These are phyloP conservation scores for Arbutus unedo DNA, from an alignment of 148 eudicot species.

Conservation along the genomic window DNA sequence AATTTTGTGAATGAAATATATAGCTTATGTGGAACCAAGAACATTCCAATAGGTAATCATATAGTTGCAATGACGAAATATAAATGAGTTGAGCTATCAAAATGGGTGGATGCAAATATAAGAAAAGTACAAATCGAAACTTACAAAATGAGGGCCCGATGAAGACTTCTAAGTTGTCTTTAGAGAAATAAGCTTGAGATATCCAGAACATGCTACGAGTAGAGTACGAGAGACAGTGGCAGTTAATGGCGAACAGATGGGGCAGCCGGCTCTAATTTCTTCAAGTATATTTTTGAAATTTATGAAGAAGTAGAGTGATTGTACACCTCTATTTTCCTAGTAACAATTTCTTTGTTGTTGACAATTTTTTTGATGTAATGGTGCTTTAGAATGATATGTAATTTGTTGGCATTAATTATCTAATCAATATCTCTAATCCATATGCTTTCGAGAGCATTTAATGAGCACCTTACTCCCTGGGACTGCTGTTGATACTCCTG, in stretches of 20 bases:
- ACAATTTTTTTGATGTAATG: background rate
- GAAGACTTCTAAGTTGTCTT: too few relatives aligned
- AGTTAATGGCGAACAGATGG: background rate
- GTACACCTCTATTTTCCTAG: background rate
- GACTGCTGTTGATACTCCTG: background rate
- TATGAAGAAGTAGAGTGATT: background rate
- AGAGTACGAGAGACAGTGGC: background rate
- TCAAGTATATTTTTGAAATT: background rate
- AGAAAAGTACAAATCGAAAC: too few relatives aligned
- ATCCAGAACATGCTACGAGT: background rate
- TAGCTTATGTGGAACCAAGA: too few relatives aligned
- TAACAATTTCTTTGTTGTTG: background rate
- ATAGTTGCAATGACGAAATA: too few relatives aligned
- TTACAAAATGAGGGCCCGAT: too few relatives aligned
- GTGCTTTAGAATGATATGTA: background rate
- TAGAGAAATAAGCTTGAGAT: background rate
- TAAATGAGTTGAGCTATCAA: too few relatives aligned
- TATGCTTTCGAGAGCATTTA: background rate
- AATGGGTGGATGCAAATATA: too few relatives aligned
- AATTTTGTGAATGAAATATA: too few relatives aligned
- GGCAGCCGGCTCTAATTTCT: background rate
- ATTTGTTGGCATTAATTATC: background rate
- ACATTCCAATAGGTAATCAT: too few relatives aligned
- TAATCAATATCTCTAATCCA: background rate
- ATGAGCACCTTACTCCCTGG: background rate